Percentiles rank a stretch among this genome's conserved stretches.
Evolutionary conservation across 2,329 filamentous ascomycete species (phyloP).

Genomic region (Coniochaeta ligniaria): DNA sequence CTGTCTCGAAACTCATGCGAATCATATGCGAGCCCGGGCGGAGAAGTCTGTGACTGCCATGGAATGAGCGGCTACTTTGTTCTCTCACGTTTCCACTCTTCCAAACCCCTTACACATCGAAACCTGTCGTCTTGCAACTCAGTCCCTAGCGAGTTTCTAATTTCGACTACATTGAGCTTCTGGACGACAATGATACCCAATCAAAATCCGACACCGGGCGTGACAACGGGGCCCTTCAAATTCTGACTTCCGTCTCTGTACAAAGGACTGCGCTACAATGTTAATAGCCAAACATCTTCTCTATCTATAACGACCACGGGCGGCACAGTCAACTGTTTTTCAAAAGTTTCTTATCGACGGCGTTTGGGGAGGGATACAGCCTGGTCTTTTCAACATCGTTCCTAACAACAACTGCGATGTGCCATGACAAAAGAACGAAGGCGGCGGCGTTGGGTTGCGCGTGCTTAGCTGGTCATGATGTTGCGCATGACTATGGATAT

Average conservation of each 20-base stretch:
- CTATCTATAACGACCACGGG: background rate
- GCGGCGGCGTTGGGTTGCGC: background rate
- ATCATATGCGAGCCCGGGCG: conserved; percentile 41
- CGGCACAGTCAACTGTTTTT: background rate
- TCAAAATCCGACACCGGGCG: background rate
- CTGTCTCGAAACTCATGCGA: conserved; percentile 48
- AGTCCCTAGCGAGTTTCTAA: background rate
- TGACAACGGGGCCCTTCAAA: background rate
- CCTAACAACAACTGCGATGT: background rate
- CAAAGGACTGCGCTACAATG: background rate
- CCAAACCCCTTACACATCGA: background rate
- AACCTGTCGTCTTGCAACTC: background rate
- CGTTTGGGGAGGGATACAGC: background rate
- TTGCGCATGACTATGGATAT: background rate
- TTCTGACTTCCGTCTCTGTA: background rate
- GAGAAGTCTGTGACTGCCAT: conserved; percentile 41
- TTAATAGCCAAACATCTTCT: background rate
- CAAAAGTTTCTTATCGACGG: background rate
- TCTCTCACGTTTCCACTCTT: background rate
- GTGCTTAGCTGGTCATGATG: background rate
- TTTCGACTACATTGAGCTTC: background rate
- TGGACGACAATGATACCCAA: conserved; percentile 6
- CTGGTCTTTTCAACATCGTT: background rate
- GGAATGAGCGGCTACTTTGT: conserved; percentile 19
- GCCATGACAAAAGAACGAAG: background rate